Evolutionary conservation across 805 yeast genomes (phyloP), one percentile per base, ranked within the genome.

Genomic region (Lachancea kluyveri): DNA sequence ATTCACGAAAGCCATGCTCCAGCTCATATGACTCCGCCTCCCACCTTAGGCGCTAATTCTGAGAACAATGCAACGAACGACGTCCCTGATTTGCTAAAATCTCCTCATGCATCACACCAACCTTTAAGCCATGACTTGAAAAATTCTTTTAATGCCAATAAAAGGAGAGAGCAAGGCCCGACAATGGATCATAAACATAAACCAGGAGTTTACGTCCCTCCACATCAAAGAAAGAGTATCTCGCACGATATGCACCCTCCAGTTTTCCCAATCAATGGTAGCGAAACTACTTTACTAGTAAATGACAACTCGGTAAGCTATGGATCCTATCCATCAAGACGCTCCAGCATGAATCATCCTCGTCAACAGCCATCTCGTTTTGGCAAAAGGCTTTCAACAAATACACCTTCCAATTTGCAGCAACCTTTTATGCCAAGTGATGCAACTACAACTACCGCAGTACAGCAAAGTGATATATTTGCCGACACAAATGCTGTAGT

Each of bases 221-320:
- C 78, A 9, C 77, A 72, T 45, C 75, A 70, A 37, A 60, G 78
- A 43, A 57, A 65, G 32, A 59, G 37, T 41, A 46, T 44, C 29
- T 14, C 10, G 8, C 30, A 10, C 14, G 23, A 15, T 12, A 10
- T 16, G 14, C 17, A 21, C n/a, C 31, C 21, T 8, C 27, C 17
- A 8, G 11, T 27, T 20, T 27, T 31, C 9, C 34, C 34, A 15
- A n/a, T n/a, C n/a, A 18, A 27, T n/a, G 31, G 31, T 5, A 28
- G 44, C 19, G 59, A 52, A 22, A 46, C 50, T 8, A 42, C 46
- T 3, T 31, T 52, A 22, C 41, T 54, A 4, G 50, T 46, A 10
- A 31, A 43, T 6, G 33, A 41, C 24, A 48, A 51, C 30, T 36
- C 49, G 4, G 27, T 46, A 8, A 45, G 43, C 22, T 42, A 43